Percentiles rank a stretch among this genome's conserved stretches.
phyloP scores from a whole-genome alignment of 495 filamentous ascomycete genomes.

The Podospora sp. region DNA sequence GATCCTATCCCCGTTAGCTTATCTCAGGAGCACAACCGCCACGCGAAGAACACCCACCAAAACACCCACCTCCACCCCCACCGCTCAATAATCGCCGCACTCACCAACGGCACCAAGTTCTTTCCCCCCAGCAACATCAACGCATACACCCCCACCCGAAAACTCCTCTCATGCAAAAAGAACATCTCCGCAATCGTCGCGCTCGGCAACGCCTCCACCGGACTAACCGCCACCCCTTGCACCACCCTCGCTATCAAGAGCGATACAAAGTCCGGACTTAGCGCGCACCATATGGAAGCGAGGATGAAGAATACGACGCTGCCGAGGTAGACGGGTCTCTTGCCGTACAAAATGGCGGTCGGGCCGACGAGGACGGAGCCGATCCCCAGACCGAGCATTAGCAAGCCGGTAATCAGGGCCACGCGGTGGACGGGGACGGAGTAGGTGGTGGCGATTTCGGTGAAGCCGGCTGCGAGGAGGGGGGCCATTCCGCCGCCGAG shows the following conservation, averaged over 20 bases:
- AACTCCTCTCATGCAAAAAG: slow-evolving; percentile 92
- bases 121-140: slow-evolving; percentile 87
- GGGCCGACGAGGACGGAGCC: slow-evolving; percentile 83
- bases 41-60: slow-evolving; percentile 57
- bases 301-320: slow-evolving; percentile 74
- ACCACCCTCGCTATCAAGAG: slow-evolving; percentile 82
- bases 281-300: slow-evolving; percentile 84
- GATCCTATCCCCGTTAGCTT: slow-evolving; percentile 58
- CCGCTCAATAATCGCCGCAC: slow-evolving; percentile 78
- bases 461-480: slow-evolving; percentile 87
- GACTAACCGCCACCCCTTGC: slow-evolving; percentile 83
- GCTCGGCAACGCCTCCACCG: slow-evolving; percentile 92
- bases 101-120: slow-evolving; percentile 86
- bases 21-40: background rate
- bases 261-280: slow-evolving; percentile 77
- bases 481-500: slow-evolving; percentile 93
- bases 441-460: slow-evolving; percentile 71
- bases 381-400: slow-evolving; percentile 91
- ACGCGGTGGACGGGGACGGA: slow-evolving; percentile 71
- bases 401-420: slow-evolving; percentile 87
- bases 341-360: slow-evolving; percentile 89
- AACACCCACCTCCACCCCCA: slow-evolving; percentile 92
- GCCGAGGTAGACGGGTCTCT: slow-evolving; percentile 86
- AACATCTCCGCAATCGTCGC: slow-evolving; percentile 97
- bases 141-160: slow-evolving; percentile 92